Base-by-base conservation (phyloP, 257 asterid species). In the Fraxinus excelsior region DNA sequence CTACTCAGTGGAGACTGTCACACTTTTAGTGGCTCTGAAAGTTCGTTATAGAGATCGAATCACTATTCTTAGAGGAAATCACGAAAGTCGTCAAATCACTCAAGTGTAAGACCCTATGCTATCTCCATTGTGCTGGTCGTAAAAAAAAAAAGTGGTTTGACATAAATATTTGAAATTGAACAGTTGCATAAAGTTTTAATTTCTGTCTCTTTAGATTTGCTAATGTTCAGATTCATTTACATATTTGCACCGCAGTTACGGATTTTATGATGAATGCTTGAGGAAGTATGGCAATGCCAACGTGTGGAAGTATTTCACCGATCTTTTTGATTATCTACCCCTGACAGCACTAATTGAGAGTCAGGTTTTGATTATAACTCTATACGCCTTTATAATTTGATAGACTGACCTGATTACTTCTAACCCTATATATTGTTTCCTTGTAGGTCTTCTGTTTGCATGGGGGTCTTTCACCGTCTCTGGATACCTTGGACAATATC, bases 251-350 rank as follows among this genome's bases (percentile, higher is more conserved):
- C 25, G 74, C 91, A 94, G 97, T 85, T 94, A 94, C 85, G 98
- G 98, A 49, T 94, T 94, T 81, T 94, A 94, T 78, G 98, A 94
- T 75, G 98, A 92, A 83, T 94, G 97, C 91, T 85, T 94, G 92
- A 87, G 97, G 91, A 94, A 94, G 88, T 94, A 94, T 81, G 98
- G 97, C 80, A 94, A 94, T 84, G 97, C 98, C 79, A 94, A 92
- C 58, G 97, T 94, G 37, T 94, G 98, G 98, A 94, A 94, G 91
- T 84, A 79, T 82, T 94, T 94, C 88, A 94, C 97, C 53, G 98
- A 94, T 82, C 97, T 94, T 71, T 94, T 94, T 77, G 98, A 94
- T 86, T 94, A 92, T 84, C 87, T 94, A 78, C 98, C 98, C 38
- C 86, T 94, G 90, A 94, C 97, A 66, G 98, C 98, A 79, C 98